Base-by-base conservation (phyloP, 2,329 filamentous ascomycete genomes). In the Acrocalymma vagum region DNA sequence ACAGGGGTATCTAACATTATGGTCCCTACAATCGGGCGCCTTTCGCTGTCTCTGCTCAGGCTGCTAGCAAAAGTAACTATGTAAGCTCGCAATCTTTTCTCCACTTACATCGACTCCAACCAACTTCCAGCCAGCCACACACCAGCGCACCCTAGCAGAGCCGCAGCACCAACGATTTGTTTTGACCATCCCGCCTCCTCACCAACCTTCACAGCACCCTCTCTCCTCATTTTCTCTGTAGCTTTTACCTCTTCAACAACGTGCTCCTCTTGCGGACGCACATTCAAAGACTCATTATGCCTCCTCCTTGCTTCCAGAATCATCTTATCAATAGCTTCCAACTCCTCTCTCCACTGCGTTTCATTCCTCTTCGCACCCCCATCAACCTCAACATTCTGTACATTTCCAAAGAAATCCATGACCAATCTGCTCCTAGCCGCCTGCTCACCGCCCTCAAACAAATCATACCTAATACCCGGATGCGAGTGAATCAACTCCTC, bases 391-490 rank as follows among this genome's bases (percentile, higher is more conserved):
- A 99, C 92, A 56, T 93, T 95, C 69, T 99, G 94, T 10, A 97
- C 91, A 66, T 97, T 99, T 16, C 94, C 94, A 52, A 99, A 97
- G 73, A 99, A 99, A 67, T 99, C 94, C 60, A 95, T 95, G 26
- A 99, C 84, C 20, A 94, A 79, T 27, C 92, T 84, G 55, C 87
- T 83, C 38, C 92, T 81, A 0, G 89, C 93, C 8, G 81, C 85
- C 6, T 84, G 77, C 56, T 91, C 88, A 6, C 90, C 92, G 9
- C 91, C 93, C 0, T 81, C 84, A 70, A 99, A 97, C n/a, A 99
- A 74, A 67, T 99, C 94, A 78, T 95, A 97, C 43, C 94, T 83
- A 14, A 99, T 85, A 23, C 94, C 94, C 0, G 94, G 91, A 54
- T 93, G 83, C 2, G 88, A 94, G 70, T 97, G 93, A 33, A 99